phyloP scores from a whole-genome alignment of 306 rosid species.

The Lagenaria siceraria region DNA sequence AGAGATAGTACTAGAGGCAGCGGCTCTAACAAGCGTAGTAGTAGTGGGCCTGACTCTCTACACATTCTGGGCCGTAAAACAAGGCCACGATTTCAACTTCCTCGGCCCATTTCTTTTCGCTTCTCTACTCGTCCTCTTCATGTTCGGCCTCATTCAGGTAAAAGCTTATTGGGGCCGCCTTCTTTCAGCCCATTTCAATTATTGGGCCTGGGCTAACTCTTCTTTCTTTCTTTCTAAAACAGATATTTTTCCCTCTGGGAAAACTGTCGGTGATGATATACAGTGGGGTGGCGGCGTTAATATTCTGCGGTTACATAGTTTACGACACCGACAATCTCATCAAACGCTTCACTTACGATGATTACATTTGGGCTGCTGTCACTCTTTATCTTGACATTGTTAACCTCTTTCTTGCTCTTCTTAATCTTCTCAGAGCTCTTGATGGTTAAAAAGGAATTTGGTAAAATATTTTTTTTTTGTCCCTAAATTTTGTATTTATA shows the following conservation, averaged over 20 bases:
- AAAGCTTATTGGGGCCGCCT: neutral
- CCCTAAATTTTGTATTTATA: too few species aligned
- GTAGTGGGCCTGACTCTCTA: slow-evolving; percentile 19
- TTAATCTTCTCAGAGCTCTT: neutral
- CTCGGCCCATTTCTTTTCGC: slow-evolving; percentile 29
- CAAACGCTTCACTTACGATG: slow-evolving; percentile 20
- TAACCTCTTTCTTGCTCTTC: slow-evolving; percentile 12
- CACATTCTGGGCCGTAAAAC: slow-evolving; percentile 29
- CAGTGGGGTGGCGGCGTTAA: slow-evolving; percentile 6
- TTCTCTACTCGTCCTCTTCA: slow-evolving; percentile 12
- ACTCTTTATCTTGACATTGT: slow-evolving; percentile 14
- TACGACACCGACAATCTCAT: slow-evolving; percentile 24
- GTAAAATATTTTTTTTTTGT: too few species aligned
- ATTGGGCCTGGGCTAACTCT: neutral
- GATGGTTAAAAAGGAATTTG: neutral
- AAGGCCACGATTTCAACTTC: slow-evolving; percentile 22
- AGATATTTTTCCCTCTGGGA: slow-evolving; percentile 17
- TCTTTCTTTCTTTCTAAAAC: neutral
- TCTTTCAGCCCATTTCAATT: neutral
- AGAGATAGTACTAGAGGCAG: slow-evolving; percentile 12
- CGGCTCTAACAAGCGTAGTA: slow-evolving; percentile 13
- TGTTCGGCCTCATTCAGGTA: slow-evolving; percentile 22
- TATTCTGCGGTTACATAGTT: slow-evolving; percentile 14
- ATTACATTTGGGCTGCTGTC: slow-evolving; percentile 20
- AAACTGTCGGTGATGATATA: slow-evolving; percentile 8